Base-by-base conservation (phyloP, 805 yeast species). In the Cyberlindnera mrakii region DNA sequence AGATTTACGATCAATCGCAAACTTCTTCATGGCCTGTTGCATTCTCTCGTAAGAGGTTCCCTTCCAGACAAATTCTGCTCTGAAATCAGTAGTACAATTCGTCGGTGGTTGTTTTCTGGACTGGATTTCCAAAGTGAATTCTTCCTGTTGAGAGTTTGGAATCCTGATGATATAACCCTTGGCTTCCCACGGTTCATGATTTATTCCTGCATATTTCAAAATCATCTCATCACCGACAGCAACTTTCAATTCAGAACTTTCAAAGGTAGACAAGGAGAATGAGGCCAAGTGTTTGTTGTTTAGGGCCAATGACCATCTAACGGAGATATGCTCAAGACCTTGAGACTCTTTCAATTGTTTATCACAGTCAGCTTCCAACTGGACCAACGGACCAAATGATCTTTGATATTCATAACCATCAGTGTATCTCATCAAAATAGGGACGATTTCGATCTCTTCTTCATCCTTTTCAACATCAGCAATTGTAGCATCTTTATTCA, bases 41-140 rank as follows among this genome's bases (percentile, higher is more conserved):
- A 87, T 86, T 55, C 97, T 75, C 33, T 77, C 81, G 58, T 82
- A 89, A 1, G 95, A 70, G 2, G 82, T 79, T 14, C 91, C 93
- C 52, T 85, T 85, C 96, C 96, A 90, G 41, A 85, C 86, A 58
- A 87, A 84, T 53, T 86, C 91, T 0, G 90, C 89, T 2, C 90
- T 78, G 60, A 86, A 90, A 18, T 82, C 86, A 5, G 77, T 71
- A 2, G 75, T 72, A 32, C 75, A 58, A 47, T 80, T 71, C 2
- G 81, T 75, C 40, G 85, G 85, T 1, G 88, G 85, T 1, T 63
- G 56, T 3, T 46, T 57, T 18, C 62, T 56, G 3, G 76, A 67
- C 35, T 60, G 64, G 48, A 89, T 67, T 59, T 88, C 96, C 38
- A 88, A 63, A 1, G 90, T 82, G 54, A 82, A 82, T 41, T 77